Conservation (phyloP, 169 alveolate genomes). For the Perkinsus marinus region DNA sequence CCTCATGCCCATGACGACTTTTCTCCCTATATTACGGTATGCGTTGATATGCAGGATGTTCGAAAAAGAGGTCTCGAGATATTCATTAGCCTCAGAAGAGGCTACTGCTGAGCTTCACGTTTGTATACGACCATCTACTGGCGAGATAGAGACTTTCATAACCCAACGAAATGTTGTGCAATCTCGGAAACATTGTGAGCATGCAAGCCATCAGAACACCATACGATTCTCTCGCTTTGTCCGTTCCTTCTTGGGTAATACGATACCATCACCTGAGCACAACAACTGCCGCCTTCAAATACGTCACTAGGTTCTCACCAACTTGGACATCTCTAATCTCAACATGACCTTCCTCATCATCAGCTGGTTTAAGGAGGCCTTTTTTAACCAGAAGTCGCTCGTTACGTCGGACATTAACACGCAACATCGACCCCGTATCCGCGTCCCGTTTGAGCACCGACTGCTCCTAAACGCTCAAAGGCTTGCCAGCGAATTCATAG, state of each 20-base stretch:
- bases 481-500: background rate
- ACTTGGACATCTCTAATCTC: background rate
- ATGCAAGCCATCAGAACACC: background rate
- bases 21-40: no score
- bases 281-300: background rate
- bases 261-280: background rate
- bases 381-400: background rate
- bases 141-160: no score
- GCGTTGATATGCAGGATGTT: no score
- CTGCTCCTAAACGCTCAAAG: background rate
- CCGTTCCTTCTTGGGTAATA: background rate
- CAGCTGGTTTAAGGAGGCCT: background rate
- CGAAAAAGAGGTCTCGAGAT: no score
- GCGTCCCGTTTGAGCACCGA: background rate
- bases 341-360: background rate
- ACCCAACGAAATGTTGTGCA: no score
- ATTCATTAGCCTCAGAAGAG: no score
- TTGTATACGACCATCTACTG: no score
- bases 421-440: background rate
- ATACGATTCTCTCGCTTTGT: background rate
- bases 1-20: no score
- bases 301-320: background rate
- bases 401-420: background rate
- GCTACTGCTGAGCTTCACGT: no score
- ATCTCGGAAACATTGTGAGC: background rate